Percentiles rank a stretch among this genome's conserved stretches.
These are phyloP conservation scores for Amphibolis antarctica DNA, from an alignment of 106 monocot species.

Conservation along the genomic window DNA sequence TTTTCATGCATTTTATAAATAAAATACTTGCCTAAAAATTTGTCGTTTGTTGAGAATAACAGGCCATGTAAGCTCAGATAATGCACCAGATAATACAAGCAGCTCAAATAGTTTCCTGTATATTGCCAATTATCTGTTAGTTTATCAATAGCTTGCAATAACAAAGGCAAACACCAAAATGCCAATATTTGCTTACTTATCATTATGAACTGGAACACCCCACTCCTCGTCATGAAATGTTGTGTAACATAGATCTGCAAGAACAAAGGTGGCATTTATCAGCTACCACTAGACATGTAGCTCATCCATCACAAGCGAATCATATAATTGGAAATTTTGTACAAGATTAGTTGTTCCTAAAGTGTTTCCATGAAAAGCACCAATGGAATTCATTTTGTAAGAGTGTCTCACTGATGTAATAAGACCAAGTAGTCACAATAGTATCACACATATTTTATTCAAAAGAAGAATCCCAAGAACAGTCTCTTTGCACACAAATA, in stretches of 20 bases:
- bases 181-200: conserved; percentile 11
- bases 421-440: too few species aligned
- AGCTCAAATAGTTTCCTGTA: conserved; percentile 17
- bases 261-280: not conserved
- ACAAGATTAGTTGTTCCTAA: too few species aligned
- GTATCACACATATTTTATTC: too few species aligned
- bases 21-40: conserved; percentile 5
- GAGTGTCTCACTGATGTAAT: too few species aligned
- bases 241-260: conserved; percentile 17
- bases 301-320: too few species aligned
- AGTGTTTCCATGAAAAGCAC: too few species aligned
- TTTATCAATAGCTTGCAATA: not conserved
- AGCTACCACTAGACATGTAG: too few species aligned
- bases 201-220: conserved; percentile 28
- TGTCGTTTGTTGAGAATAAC: conserved; percentile 7
- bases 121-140: conserved; percentile 2
- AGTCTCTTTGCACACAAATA: too few species aligned
- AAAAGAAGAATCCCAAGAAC: too few species aligned
- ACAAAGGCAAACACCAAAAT: not conserved
- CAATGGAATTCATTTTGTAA: too few species aligned
- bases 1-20: not conserved
- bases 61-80: conserved; percentile 17
- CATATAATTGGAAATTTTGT: too few species aligned
- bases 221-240: conserved; percentile 29
- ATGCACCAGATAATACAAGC: conserved; percentile 9